phyloP scores from a whole-genome alignment of 2,329 filamentous ascomycete genomes.

The Onygenales sp. region DNA sequence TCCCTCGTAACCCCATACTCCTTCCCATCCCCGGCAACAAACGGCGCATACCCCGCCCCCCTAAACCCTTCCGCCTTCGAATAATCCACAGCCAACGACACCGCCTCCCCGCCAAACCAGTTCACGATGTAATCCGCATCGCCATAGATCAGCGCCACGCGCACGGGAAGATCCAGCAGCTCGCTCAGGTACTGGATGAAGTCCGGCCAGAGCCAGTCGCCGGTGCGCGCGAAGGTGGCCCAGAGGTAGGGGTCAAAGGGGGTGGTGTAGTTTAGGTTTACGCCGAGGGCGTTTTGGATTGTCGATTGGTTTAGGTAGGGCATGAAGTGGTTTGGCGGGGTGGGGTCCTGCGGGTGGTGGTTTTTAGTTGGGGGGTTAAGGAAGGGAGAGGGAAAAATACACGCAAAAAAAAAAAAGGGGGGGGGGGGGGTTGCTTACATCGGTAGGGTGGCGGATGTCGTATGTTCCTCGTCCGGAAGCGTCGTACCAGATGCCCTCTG shows the following conservation, averaged over 20 bases:
- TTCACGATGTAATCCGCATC: slow-evolving; percentile 48
- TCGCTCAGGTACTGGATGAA: slow-evolving; percentile 25
- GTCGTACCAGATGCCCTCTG: slow-evolving; percentile 45
- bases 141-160: slow-evolving; percentile 49
- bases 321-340: slow-evolving; percentile 51
- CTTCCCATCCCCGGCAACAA: slow-evolving; percentile 21
- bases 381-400: too few species aligned
- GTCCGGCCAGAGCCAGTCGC: slow-evolving; percentile 46
- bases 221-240: slow-evolving; percentile 39
- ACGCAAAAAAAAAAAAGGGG: too few species aligned
- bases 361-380: slow-evolving; percentile 15
- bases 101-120: slow-evolving; percentile 41
- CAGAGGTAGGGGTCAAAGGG: slow-evolving; percentile 38
- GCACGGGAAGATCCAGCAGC: slow-evolving; percentile 49
- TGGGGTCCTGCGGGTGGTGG: slow-evolving; percentile 41
- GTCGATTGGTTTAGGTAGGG: slow-evolving; percentile 55
- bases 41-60: slow-evolving; percentile 33
- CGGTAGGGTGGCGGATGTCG: slow-evolving; percentile 48
- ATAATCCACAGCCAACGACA: slow-evolving; percentile 38
- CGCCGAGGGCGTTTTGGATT: slow-evolving; percentile 52
- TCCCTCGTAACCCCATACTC: slow-evolving; percentile 33
- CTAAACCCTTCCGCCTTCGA: slow-evolving; percentile 29
- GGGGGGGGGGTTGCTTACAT: slow-evolving; percentile 14
- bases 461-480: slow-evolving; percentile 36
- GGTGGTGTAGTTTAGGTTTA: slow-evolving; percentile 51